Percentiles rank a stretch among this genome's conserved stretches.
Evolutionary conservation across 2,329 filamentous ascomycete species (phyloP).

Genomic region (Penicillium sclerotigenum): DNA sequence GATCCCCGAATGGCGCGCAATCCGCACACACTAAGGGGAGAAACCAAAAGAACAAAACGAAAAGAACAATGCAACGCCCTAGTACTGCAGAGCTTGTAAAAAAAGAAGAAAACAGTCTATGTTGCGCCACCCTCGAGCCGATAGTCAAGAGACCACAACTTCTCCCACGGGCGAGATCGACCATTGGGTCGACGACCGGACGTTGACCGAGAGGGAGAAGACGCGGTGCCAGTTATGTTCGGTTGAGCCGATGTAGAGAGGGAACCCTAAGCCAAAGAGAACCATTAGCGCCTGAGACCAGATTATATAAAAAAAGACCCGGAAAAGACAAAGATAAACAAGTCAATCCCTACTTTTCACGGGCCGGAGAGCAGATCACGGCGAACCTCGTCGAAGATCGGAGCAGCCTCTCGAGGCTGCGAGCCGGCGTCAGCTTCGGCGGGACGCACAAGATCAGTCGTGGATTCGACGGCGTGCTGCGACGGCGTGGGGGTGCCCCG

Average conservation of each 20-base stretch:
- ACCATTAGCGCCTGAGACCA: not conserved
- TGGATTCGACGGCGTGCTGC: conserved; percentile 33
- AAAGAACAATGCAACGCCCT: not conserved
- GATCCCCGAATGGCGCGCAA: not conserved
- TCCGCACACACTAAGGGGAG: not conserved
- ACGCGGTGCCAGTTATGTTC: conserved; percentile 6
- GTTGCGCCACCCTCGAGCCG: conserved; percentile 31
- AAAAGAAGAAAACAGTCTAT: conserved; percentile 5
- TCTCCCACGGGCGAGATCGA: conserved; percentile 41
- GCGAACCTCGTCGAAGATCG: conserved; percentile 49
- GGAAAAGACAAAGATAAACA: conserved; percentile 18
- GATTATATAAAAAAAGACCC: conserved; percentile 13
- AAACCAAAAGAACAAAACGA: not conserved
- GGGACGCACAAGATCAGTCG: conserved; percentile 35
- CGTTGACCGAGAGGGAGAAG: conserved; percentile 28
- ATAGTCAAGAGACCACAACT: conserved; percentile 45
- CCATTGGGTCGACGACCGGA: conserved; percentile 21
- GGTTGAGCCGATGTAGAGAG: conserved; percentile 2
- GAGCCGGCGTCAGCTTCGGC: conserved; percentile 36
- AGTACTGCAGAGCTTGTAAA: not conserved
- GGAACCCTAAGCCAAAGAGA: not conserved
- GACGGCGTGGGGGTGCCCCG: conserved; percentile 54
- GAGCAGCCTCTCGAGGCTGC: conserved; percentile 39
- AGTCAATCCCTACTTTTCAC: conserved; percentile 32
- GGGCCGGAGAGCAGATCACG: conserved; percentile 46